These are phyloP conservation scores for Pseudopyricularia cyperi DNA, from an alignment of 2,329 filamentous ascomycete genomes.

Conservation along the genomic window DNA sequence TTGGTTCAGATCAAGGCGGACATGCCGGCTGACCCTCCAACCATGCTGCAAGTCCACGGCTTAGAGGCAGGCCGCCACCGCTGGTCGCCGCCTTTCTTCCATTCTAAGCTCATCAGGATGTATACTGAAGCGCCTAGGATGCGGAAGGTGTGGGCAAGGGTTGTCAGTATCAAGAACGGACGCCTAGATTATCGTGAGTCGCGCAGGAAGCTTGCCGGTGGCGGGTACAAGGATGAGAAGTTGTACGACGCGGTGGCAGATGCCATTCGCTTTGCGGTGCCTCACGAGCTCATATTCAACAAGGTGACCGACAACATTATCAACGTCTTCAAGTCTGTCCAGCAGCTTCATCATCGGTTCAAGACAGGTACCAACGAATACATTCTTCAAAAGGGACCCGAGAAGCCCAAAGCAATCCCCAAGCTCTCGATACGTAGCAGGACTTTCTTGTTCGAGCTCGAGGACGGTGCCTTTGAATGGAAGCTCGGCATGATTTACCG, in stretches of 20 bases:
- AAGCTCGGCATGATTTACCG: constrained; percentile 92
- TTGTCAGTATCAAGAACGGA: constrained; percentile 71
- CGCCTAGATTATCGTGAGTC: constrained; percentile 71
- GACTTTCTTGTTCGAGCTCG: constrained; percentile 78
- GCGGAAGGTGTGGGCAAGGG: constrained; percentile 69
- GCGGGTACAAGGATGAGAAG: constrained; percentile 55
- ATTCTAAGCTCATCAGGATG: constrained; percentile 65
- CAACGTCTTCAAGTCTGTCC: constrained; percentile 73
- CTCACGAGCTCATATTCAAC: constrained; percentile 82
- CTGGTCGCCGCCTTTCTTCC: constrained; percentile 73
- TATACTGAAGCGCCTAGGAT: constrained; percentile 82
- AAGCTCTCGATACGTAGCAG: constrained; percentile 73
- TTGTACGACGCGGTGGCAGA: constrained; percentile 77
- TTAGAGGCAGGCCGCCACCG: constrained; percentile 74
- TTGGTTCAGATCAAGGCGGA: constrained; percentile 80
- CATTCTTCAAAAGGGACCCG: constrained; percentile 71
- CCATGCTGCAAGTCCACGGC: constrained; percentile 82
- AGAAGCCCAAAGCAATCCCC: constrained; percentile 75
- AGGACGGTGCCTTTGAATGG: constrained; percentile 96
- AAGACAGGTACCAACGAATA: constrained; percentile 79
- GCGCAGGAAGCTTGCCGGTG: constrained; percentile 49
- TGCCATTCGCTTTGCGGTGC: constrained; percentile 75
- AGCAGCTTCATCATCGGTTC: constrained; percentile 91
- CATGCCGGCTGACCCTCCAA: constrained; percentile 76
- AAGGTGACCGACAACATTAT: constrained; percentile 87